Base-by-base conservation (phyloP, 2,329 filamentous ascomycete species). In the Immersiporthe knoxdaviesiana region DNA sequence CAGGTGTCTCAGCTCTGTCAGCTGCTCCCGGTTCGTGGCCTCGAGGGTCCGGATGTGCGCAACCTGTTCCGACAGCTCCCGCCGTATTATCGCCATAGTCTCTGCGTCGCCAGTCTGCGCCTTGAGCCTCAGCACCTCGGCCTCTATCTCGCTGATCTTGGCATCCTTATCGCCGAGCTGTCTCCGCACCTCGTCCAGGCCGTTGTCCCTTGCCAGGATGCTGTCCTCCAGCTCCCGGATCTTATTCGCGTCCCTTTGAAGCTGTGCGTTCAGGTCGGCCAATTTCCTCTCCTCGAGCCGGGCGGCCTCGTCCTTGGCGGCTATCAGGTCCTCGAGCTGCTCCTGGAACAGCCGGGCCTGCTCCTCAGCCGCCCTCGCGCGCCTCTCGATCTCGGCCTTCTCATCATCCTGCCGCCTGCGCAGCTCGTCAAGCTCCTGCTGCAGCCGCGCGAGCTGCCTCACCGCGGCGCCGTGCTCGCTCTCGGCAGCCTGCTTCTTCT, bases 51-150 rank as follows among this genome's bases (percentile, higher is more conserved):
- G 90, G 72, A 97, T 97, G 76, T 98, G 94, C n/a, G 89, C 86
- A 0, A 99, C 92, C 77, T 98, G 96, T 72, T 97, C 94, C 0
- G 92, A 91, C 5, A 99, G 85, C 80, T 99, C 94, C 73, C 90
- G 88, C 77, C 95, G 93, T 74, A 99, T 92, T 44, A 97, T 88
- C 6, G 86, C 88, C 75, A 98, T 86, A 0, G 93, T 96, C 73
- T 97, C 94, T 0, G 90, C 89, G 77, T 97, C 95, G 12, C 92
- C 93, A 1, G 92, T 92, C 75, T 96, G 92, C 0, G 94, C 92
- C 77, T 95, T 97, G 6, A 97, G 82, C 41, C 91, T 87, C 66
- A 97, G 81, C 11, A 97, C 88, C 66, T 98, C 93, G 0, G 92
- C 90, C 80, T 98, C 94, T 12, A 98, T 81, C 16, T 88, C 82